Percentiles rank a stretch among this genome's conserved stretches.
Evolutionary conservation across 306 rosid species (phyloP).

Genomic region (Begonia fuchsioides): DNA sequence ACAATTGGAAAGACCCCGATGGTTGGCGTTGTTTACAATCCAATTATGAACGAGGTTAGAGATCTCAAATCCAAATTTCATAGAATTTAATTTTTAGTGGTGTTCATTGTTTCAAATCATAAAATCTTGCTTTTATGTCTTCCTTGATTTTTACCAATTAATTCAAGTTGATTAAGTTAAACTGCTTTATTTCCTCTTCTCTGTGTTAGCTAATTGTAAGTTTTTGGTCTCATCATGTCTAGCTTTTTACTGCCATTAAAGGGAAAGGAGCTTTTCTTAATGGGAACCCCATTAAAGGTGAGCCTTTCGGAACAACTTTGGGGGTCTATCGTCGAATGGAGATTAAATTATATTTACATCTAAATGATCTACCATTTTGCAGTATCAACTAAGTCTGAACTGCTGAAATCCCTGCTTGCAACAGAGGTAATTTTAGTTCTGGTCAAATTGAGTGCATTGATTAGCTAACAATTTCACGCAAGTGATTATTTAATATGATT

Average conservation of each 20-base stretch:
- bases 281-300: conserved; percentile 72
- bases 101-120: too few relatives aligned
- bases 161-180: conserved; percentile 2
- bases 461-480: too few relatives aligned
- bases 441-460: too few relatives aligned
- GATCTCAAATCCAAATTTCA: conserved; percentile 6
- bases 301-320: not conserved
- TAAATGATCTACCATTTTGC: conserved; percentile 17
- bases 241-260: conserved; percentile 74
- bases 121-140: too few relatives aligned
- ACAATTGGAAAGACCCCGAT: conserved; percentile 70
- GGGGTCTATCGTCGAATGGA: too few relatives aligned
- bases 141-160: too few relatives aligned
- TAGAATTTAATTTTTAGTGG: too few relatives aligned
- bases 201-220: conserved; percentile 12
- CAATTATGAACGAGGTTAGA: conserved; percentile 76
- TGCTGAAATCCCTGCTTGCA: conserved; percentile 68
- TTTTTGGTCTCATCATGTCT: conserved; percentile 10
- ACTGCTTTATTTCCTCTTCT: conserved; percentile 4
- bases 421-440: conserved; percentile 47
- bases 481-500: too few relatives aligned
- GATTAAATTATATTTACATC: too few relatives aligned
- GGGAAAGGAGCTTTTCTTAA: conserved; percentile 89
- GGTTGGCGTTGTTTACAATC: conserved; percentile 93
- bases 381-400: conserved; percentile 73